A percentile compares a stretch with the other conserved stretches of the same genome.
phyloP scores from a whole-genome alignment of 257 asterid species.

The Cordia subcordata region DNA sequence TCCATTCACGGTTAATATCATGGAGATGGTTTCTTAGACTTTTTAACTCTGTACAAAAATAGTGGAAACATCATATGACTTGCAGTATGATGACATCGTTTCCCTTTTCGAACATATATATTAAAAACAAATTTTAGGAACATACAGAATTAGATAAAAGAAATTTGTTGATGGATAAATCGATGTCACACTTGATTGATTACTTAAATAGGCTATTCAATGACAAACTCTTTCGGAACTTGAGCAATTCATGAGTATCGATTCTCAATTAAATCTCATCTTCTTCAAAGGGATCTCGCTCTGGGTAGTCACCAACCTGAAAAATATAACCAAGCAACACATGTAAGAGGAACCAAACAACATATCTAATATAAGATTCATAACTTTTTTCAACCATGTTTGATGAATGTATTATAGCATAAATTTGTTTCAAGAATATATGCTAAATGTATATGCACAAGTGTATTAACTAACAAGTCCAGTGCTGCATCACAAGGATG shows the following conservation, averaged over 20 bases:
- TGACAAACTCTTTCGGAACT: too few species aligned
- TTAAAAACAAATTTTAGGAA: too few species aligned
- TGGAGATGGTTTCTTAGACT: neutral
- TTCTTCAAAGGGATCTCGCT: conserved; percentile 83
- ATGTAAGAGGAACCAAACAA: conserved; percentile 1
- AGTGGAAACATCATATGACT: too few species aligned
- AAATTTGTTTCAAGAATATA: neutral
- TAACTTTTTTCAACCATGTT: neutral
- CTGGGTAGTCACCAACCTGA: conserved; percentile 93
- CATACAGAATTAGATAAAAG: too few species aligned
- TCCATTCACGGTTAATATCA: too few species aligned
- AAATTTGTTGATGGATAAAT: too few species aligned
- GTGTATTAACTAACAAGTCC: neutral
- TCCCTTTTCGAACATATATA: too few species aligned
- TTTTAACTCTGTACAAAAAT: too few species aligned
- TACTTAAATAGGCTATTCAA: too few species aligned
- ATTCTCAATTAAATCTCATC: conserved; percentile 62
- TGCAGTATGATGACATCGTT: too few species aligned
- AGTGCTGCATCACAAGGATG: neutral
- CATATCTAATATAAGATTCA: neutral
- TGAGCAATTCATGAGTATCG: too few species aligned
- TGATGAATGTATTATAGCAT: neutral
- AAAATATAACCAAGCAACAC: neutral
- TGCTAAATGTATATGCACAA: neutral
- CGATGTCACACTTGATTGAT: too few species aligned